phyloP scores from a whole-genome alignment of 805 yeast species.

The Pichia kluyveri region DNA sequence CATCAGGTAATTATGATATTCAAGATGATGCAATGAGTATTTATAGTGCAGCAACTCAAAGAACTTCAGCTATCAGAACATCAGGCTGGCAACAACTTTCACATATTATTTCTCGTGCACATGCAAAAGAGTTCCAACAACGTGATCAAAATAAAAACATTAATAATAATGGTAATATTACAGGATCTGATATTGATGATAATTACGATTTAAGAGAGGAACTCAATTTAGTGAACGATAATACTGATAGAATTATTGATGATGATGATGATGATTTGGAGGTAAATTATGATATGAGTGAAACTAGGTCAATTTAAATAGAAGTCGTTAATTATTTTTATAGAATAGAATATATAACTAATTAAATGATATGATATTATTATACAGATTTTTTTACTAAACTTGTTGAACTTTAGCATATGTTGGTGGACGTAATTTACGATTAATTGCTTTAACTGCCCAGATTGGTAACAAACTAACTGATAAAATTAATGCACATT shows the following conservation, averaged over 20 bases:
- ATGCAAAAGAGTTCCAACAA: slow-evolving; percentile 77
- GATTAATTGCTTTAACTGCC: slow-evolving; percentile 66
- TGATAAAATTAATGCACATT: slow-evolving; percentile 49
- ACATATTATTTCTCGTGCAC: slow-evolving; percentile 62
- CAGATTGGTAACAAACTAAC: slow-evolving; percentile 84
- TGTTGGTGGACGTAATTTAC: slow-evolving; percentile 83
- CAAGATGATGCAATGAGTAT: slow-evolving; percentile 12
- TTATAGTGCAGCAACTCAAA: slow-evolving; percentile 19
- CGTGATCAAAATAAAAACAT: background rate
- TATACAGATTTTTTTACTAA: background rate
- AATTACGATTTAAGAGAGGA: background rate
- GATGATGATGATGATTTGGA: background rate
- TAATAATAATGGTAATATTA: background rate
- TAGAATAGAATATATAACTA: too few species aligned
- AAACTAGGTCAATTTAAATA: background rate
- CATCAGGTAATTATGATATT: background rate
- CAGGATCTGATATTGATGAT: background rate
- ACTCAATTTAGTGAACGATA: background rate
- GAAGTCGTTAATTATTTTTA: too few species aligned
- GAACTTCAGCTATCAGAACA: background rate
- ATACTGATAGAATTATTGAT: background rate
- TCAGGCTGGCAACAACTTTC: slow-evolving; percentile 29
- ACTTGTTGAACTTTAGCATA: slow-evolving; percentile 90
- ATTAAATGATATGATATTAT: too few species aligned
- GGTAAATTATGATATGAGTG: background rate